A percentile compares a stretch with the other conserved stretches of the same genome.
Conservation (phyloP, 441 rosid genomes). For the Gossypium schwendimanii region DNA sequence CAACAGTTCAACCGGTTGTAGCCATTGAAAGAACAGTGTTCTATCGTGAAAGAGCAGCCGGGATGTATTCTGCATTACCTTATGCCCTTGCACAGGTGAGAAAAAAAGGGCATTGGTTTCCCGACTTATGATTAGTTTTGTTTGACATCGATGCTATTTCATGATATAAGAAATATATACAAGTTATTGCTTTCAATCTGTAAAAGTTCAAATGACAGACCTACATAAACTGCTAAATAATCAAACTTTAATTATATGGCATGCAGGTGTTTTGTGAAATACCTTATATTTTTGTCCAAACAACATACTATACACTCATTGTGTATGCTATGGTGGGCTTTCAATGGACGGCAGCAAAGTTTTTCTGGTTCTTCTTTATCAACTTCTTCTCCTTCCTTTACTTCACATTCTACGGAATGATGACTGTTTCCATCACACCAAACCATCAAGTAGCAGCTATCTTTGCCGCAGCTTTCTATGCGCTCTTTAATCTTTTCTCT, state of each 20-base stretch:
- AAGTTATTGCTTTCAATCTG: no score
- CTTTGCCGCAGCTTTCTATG: slow-evolving; percentile 72
- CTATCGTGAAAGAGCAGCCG: slow-evolving; percentile 86
- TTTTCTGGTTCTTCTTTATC: slow-evolving; percentile 83
- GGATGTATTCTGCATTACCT: slow-evolving; percentile 90
- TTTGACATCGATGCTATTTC: neutral
- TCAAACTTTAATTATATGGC: neutral
- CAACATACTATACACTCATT: slow-evolving; percentile 60
- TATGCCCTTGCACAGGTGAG: slow-evolving; percentile 88
- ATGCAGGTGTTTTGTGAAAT: slow-evolving; percentile 69
- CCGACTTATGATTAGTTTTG: neutral
- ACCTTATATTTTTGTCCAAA: slow-evolving; percentile 70
- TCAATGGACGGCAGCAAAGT: slow-evolving; percentile 70
- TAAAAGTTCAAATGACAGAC: neutral
- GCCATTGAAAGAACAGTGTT: slow-evolving; percentile 78
- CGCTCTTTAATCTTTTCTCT: slow-evolving; percentile 80
- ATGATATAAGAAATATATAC: neutral
- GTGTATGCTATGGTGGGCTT: slow-evolving; percentile 81
- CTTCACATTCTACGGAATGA: slow-evolving; percentile 98
- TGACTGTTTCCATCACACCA: slow-evolving; percentile 82
- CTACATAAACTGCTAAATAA: neutral
- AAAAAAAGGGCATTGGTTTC: neutral
- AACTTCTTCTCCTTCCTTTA: slow-evolving; percentile 83
- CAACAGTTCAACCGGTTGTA: slow-evolving; percentile 80
- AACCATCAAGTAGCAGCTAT: slow-evolving; percentile 87